A percentile compares a stretch with the other conserved stretches of the same genome.
Evolutionary conservation across 1,139 yeast genomes (phyloP).

Genomic region (Geotrichum fermentans): DNA sequence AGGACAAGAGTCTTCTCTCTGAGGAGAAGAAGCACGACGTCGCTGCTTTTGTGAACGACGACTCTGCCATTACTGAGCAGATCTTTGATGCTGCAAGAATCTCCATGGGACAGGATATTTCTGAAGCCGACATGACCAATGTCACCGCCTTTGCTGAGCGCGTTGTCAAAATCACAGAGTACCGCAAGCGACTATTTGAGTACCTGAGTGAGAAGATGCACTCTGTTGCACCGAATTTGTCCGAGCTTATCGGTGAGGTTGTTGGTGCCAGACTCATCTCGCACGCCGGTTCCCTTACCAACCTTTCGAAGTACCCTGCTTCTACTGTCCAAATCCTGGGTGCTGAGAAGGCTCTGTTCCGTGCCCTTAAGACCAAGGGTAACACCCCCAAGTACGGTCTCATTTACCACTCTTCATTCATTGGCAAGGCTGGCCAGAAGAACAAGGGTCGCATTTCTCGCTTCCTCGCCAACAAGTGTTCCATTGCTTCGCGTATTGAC

Average conservation of each 20-base stretch:
- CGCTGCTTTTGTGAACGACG: constrained; percentile 85
- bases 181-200: constrained; percentile 87
- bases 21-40: constrained; percentile 85
- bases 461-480: constrained; percentile 96
- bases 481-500: constrained; percentile 97
- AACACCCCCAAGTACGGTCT: constrained; percentile 98
- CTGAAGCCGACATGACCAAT: constrained; percentile 79
- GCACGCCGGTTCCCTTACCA: constrained; percentile 92
- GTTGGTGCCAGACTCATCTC: constrained; percentile 98
- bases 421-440: constrained; percentile 93
- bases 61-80: constrained; percentile 89
- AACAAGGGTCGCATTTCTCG: constrained; percentile 99
- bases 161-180: constrained; percentile 89
- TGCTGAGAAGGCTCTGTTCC: constrained; percentile 97
- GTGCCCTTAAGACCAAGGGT: constrained; percentile 97
- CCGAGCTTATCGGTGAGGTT: constrained; percentile 92
- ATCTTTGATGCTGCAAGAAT: constrained; percentile 94
- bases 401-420: constrained; percentile 93
- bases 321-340: constrained; percentile 98
- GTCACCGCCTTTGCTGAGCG: constrained; percentile 88
- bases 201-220: constrained; percentile 92
- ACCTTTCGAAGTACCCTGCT: constrained; percentile 96
- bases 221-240: constrained; percentile 96
- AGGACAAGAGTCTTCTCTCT: constrained; percentile 80
- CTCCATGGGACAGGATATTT: constrained; percentile 97